Evolutionary conservation across 805 yeast species (phyloP), one percentile per base, ranked within the genome.

Genomic region (Saturnispora serradocipensis): DNA sequence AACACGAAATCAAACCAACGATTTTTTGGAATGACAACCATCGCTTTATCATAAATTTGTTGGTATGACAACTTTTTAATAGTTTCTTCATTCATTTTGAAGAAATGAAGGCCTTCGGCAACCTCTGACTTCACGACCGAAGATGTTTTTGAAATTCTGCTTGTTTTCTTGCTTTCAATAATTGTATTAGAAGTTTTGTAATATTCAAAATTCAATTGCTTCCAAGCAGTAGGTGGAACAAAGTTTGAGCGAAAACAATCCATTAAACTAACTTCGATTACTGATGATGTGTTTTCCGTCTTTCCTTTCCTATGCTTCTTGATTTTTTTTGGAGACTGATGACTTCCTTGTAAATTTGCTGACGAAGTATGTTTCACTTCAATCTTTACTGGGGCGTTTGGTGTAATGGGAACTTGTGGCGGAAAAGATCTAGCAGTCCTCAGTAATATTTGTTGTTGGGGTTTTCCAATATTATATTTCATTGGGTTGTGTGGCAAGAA

Each of bases 11-110:
- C 81, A 53, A 74, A 73, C 81, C 86, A 80, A 36, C 68, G 72
- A n/a, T 81, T 81, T 34, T 73, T 62, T 3, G 96, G 95, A 18
- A 85, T 64, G 10, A 66, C 66, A 36, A 71, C 76, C 55, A 70
- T 61, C 3, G 86, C 89, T 53, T 72, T 77, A 50, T 83, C 86
- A 59, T 72, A 81, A 18, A 86, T 73, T 60, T 85, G 86, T 55
- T 81, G 83, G 24, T 78, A 64, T 0, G 84, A 67, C 20, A 76
- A 61, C 50, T 76, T 76, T 20, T 74, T 70, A 28, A 88, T 74
- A 7, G 78, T 77, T 13, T 81, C 84, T 43, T 79, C 79, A n/a
- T 74, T 59, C 25, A 88, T 60, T 2, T 58, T 50, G 51, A 84
- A 77, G 30, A 74, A 71, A 27, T 74, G 72, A 36, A 86, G 64